phyloP scores from a whole-genome alignment of 2,329 filamentous ascomycete genomes.

The Polychaeton citri region DNA sequence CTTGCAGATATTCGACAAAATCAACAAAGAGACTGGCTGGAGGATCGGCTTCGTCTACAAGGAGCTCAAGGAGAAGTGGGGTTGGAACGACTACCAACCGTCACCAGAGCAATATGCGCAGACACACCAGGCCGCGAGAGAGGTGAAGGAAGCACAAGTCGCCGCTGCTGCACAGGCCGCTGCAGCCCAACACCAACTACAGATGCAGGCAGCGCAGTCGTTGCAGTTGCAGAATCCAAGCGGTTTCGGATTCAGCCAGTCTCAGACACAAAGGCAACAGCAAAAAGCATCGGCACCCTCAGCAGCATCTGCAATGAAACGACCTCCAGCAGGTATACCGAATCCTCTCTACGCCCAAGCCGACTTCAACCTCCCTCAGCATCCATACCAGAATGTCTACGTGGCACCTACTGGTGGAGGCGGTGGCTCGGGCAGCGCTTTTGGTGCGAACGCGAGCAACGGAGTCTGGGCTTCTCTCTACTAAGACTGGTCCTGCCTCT shows the following conservation, averaged over 20 bases:
- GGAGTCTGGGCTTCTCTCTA: not conserved
- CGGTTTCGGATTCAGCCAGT: slow-evolving; percentile 11
- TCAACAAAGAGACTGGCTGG: slow-evolving; percentile 68
- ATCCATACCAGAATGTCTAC: slow-evolving; percentile 72
- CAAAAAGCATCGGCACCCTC: slow-evolving; percentile 3
- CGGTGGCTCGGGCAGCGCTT: not conserved
- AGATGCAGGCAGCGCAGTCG: slow-evolving; percentile 14
- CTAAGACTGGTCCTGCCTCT: not conserved
- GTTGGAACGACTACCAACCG: slow-evolving; percentile 44
- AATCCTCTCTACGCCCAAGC: slow-evolving; percentile 61
- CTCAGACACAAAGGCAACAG: slow-evolving; percentile 6
- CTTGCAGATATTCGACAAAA: slow-evolving; percentile 59
- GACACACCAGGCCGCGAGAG: slow-evolving; percentile 14
- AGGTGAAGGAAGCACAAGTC: slow-evolving; percentile 13
- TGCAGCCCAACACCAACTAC: slow-evolving; percentile 8
- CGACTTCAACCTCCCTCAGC: slow-evolving; percentile 64
- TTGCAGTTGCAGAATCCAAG: slow-evolving; percentile 17
- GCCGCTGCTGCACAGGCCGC: slow-evolving; percentile 7
- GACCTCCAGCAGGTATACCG: slow-evolving; percentile 38
- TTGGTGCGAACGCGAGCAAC: not conserved
- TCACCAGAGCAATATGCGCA: slow-evolving; percentile 25
- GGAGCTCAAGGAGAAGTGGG: slow-evolving; percentile 66
- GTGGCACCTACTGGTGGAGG: slow-evolving; percentile 47
- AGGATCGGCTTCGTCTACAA: slow-evolving; percentile 56
- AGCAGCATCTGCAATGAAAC: slow-evolving; percentile 5